Conservation (phyloP, 2,329 filamentous ascomycete genomes). For the Dactylellina sp. region DNA sequence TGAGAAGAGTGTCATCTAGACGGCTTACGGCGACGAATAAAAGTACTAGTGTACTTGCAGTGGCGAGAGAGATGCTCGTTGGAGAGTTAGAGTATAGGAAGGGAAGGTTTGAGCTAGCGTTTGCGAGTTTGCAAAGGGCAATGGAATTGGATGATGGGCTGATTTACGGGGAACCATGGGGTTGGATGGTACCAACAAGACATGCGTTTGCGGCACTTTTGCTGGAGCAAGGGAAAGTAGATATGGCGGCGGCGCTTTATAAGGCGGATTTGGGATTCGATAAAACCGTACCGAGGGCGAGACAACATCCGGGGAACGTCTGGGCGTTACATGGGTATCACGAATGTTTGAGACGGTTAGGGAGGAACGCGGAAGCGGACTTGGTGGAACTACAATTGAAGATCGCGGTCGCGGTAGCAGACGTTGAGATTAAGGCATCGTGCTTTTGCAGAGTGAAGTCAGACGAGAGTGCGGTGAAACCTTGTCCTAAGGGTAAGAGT, state of each 20-base stretch:
- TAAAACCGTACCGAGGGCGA: constrained; percentile 72
- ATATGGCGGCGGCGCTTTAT: constrained; percentile 71
- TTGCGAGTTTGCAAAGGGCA: constrained; percentile 70
- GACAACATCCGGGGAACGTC: constrained; percentile 78
- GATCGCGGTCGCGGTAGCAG: constrained; percentile 69
- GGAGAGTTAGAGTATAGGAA: constrained; percentile 79
- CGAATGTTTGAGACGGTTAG: constrained; percentile 74
- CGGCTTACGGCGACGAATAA: constrained; percentile 75
- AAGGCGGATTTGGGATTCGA: constrained; percentile 72
- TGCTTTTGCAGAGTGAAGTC: constrained; percentile 69
- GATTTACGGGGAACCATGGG: constrained; percentile 80
- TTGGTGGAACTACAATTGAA: constrained; percentile 68
- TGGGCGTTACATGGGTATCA: constrained; percentile 80
- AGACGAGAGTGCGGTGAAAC: neutral
- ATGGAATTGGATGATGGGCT: constrained; percentile 73
- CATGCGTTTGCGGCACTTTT: constrained; percentile 78
- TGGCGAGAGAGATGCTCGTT: constrained; percentile 72
- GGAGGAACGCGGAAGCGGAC: constrained; percentile 66
- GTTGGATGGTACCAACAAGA: constrained; percentile 80
- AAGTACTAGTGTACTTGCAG: constrained; percentile 57
- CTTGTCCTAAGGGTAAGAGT: constrained; percentile 21
- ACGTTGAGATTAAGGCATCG: constrained; percentile 71
- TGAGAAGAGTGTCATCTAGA: constrained; percentile 66
- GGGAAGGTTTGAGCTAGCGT: constrained; percentile 71
- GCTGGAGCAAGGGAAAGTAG: constrained; percentile 73